These are phyloP conservation scores for Kuraishia hungarica DNA, from an alignment of 805 yeast species.

Conservation along the genomic window DNA sequence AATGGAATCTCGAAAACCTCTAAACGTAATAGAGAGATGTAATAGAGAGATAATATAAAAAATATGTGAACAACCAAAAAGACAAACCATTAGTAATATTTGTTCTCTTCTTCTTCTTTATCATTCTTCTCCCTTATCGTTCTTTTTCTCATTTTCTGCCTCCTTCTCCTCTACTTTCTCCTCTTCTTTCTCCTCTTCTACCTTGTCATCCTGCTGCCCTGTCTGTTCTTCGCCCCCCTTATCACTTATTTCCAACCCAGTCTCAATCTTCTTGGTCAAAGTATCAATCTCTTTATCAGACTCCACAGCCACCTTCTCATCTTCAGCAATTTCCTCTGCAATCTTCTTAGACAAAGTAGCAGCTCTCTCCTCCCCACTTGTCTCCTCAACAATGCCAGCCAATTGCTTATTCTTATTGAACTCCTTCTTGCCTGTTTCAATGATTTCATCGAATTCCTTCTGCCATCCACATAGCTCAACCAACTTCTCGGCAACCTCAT, in stretches of 20 bases:
- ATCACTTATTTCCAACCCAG: background rate
- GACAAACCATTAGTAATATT: too few species aligned
- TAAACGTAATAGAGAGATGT: too few species aligned
- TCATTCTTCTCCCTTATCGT: background rate
- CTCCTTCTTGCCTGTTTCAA: slow-evolving; percentile 17
- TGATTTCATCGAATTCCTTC: slow-evolving; percentile 37
- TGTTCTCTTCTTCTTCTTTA: background rate
- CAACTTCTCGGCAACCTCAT: slow-evolving; percentile 47
- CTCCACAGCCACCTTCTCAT: slow-evolving; percentile 10
- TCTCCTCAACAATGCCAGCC: slow-evolving; percentile 6
- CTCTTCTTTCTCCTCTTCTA: background rate
- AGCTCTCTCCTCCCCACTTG: slow-evolving; percentile 8
- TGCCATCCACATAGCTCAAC: slow-evolving; percentile 59
- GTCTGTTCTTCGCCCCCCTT: background rate
- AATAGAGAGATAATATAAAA: too few species aligned
- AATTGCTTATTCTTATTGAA: slow-evolving; percentile 2
- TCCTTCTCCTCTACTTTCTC: background rate
- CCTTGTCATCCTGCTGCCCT: background rate
- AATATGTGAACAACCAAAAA: too few species aligned
- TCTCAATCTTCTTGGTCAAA: background rate
- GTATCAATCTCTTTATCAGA: slow-evolving; percentile 10
- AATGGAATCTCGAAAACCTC: too few species aligned
- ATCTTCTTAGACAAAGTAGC: slow-evolving; percentile 18
- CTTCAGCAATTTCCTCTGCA: slow-evolving; percentile 16
- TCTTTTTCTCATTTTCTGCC: background rate